Evolutionary conservation across 768 basidiomycete species (phyloP), one percentile per base, ranked within the genome.

Genomic region (Calocybe gangraenosa): DNA sequence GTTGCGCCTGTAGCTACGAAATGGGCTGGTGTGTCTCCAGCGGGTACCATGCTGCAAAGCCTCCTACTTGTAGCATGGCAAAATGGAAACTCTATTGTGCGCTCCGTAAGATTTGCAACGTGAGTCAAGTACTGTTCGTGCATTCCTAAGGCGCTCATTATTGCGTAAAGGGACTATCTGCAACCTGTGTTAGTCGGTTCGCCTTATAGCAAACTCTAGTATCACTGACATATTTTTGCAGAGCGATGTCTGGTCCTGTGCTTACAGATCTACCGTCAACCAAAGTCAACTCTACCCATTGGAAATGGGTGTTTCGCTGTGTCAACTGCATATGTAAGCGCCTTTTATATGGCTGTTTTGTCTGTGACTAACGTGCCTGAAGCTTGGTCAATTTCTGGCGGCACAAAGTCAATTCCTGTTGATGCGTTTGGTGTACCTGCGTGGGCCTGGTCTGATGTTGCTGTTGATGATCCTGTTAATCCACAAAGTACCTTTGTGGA

Each of bases 241-340:
- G 73, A 18, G 66, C 63, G 23, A 71, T 78, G 57, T 41, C 60
- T 9, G 79, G 79, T 1, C 79, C 80, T 0, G 64, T 68, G 10
- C 60, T 84, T 40, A 82, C 79, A 2, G 71, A 71, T 38, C 62
- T 81, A 7, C 72, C 74, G 4, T 66, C 68, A 6, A 70, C 74
- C 13, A 68, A 61, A 44, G 69, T 81, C 17, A 81, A 81, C 51
- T 59, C 77, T 1, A 82, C 80, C 1, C 77, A 81, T 50, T 82
- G 80, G 79, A 81, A 80, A 50, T 82, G 78, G 74, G 78, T 82
- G 2, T 84, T 73, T 64, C 69, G 79, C n/a, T 84, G 82, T 70
- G 76, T 81, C 53, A 76, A 81, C 60, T 84, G 82, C 65, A 74
- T 79, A 32, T 63, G 79, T 80, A 58, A 48, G 72, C 3, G 23